These are phyloP conservation scores for Fragaria ananassa DNA, from an alignment of 306 rosid species.

Conservation along the genomic window DNA sequence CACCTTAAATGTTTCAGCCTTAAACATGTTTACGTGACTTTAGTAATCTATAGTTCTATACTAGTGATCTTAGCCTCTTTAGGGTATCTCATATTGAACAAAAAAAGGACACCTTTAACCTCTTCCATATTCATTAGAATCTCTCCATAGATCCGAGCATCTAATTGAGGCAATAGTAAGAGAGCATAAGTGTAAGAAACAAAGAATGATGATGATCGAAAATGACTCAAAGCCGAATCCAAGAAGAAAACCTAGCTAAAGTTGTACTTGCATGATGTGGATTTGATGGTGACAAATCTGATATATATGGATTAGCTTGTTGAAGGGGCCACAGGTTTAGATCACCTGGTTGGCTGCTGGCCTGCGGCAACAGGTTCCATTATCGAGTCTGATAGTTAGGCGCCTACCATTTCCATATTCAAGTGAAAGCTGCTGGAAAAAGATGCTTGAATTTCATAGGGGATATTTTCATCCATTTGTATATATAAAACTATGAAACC, in stretches of 20 bases:
- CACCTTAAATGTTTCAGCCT: too few relatives aligned
- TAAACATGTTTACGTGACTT: too few relatives aligned
- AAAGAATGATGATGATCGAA: neutral
- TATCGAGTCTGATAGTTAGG: slow-evolving; percentile 20
- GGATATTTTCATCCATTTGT: neutral
- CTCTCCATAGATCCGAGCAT: neutral
- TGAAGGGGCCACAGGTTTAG: slow-evolving; percentile 10
- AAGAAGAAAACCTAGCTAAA: neutral
- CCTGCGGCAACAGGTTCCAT: neutral
- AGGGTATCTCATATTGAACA: too few relatives aligned
- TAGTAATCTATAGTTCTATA: too few relatives aligned
- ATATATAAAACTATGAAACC: neutral
- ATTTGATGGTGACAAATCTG: neutral
- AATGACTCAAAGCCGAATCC: neutral
- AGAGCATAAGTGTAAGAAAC: neutral
- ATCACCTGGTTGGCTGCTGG: slow-evolving; percentile 6
- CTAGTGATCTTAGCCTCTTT: too few relatives aligned
- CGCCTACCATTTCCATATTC: slow-evolving; percentile 20
- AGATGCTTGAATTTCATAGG: neutral
- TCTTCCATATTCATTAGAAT: too few relatives aligned
- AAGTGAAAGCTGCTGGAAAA: neutral
- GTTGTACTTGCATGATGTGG: neutral
- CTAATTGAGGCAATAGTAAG: neutral
- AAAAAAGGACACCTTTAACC: too few relatives aligned
- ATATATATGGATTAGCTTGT: slow-evolving; percentile 8